Evolutionary conservation across 2,329 filamentous ascomycete species (phyloP).

Genomic region (Cladophialophora immunda): DNA sequence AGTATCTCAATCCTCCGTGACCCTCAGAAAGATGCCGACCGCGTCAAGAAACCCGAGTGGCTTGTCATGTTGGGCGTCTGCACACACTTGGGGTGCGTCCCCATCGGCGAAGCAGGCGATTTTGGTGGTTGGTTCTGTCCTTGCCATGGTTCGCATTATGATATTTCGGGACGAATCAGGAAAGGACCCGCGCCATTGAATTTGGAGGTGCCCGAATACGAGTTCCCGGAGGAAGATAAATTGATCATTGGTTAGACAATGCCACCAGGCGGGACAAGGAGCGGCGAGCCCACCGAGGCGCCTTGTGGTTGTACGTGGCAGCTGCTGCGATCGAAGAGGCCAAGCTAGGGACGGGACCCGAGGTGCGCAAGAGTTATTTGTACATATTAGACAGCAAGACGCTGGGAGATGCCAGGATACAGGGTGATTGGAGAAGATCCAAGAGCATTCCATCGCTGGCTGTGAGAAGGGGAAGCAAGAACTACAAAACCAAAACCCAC

Average conservation of each 20-base stretch:
- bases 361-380: slow-evolving; percentile 22
- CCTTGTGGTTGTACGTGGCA: neutral
- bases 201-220: slow-evolving; percentile 91
- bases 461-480: neutral
- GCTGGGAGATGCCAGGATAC: slow-evolving; percentile 13
- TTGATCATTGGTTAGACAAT: slow-evolving; percentile 86
- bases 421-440: neutral
- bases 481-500: slow-evolving; percentile 6
- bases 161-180: slow-evolving; percentile 97
- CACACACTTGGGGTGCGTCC: slow-evolving; percentile 98
- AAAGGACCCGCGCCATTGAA: slow-evolving; percentile 97
- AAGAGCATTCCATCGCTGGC: neutral
- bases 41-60: slow-evolving; percentile 99
- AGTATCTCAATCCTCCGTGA: slow-evolving; percentile 80
- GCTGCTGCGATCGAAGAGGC: neutral
- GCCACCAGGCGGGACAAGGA: slow-evolving; percentile 3
- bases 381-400: slow-evolving; percentile 37
- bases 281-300: neutral
- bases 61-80: slow-evolving; percentile 98
- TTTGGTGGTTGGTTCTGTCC: slow-evolving; percentile 99
- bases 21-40: slow-evolving; percentile 87
- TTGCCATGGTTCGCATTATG: slow-evolving; percentile 99
- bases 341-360: neutral
- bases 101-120: slow-evolving; percentile 98
- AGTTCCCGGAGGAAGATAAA: slow-evolving; percentile 88